These are phyloP conservation scores for Fusarium pseudocircinatum DNA, from an alignment of 2,329 filamentous ascomycete genomes.

Conservation along the genomic window DNA sequence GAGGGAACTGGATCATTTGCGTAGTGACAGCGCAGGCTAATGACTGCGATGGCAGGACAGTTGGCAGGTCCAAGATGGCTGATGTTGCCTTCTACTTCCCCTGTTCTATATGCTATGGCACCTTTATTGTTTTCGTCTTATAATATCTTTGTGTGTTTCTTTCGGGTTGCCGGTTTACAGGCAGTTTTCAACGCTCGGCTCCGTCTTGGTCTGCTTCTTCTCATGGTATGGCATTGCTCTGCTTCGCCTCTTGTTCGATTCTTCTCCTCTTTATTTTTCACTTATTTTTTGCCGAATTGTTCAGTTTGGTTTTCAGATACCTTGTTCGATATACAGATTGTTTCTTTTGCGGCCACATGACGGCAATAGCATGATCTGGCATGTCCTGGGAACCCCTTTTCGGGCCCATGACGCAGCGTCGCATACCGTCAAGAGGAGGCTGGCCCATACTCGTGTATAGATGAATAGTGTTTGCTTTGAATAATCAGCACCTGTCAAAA, in stretches of 20 bases:
- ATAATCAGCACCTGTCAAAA: conserved; percentile 46
- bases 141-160: conserved; percentile 43
- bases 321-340: conserved; percentile 67
- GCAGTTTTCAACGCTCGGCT: conserved; percentile 25
- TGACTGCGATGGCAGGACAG: conserved; percentile 54
- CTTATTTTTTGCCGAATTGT: conserved; percentile 36
- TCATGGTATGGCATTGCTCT: conserved; percentile 32
- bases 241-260: conserved; percentile 37
- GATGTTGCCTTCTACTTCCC: conserved; percentile 53
- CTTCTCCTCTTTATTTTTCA: conserved; percentile 39
- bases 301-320: conserved; percentile 59
- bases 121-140: conserved; percentile 44
- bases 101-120: conserved; percentile 52
- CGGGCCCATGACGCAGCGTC: conserved; percentile 15
- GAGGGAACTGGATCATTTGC: conserved; percentile 46
- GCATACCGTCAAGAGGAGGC: conserved; percentile 41
- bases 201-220: background rate
- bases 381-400: conserved; percentile 18
- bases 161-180: conserved; percentile 7
- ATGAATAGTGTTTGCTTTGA: conserved; percentile 47
- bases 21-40: conserved; percentile 53
- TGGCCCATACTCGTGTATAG: conserved; percentile 50
- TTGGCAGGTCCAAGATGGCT: conserved; percentile 64
- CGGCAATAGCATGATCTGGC: conserved; percentile 35
- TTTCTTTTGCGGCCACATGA: conserved; percentile 42